Conservation (phyloP, 768 basidiomycete genomes). For the Kwoniella sp. region DNA sequence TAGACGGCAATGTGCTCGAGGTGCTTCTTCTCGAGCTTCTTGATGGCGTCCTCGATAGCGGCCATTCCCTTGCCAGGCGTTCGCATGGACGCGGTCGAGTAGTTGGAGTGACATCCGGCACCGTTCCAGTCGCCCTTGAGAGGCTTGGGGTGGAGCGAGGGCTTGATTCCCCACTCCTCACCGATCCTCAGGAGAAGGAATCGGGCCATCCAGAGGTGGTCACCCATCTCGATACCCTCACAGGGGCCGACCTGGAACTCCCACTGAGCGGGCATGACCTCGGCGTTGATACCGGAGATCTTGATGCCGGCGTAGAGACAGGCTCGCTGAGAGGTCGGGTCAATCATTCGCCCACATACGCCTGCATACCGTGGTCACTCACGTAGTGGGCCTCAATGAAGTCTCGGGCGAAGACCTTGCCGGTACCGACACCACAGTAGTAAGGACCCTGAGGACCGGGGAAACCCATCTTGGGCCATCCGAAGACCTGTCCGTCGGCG, state of each 20-base stretch:
- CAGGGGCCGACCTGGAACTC: slow-evolving; percentile 99
- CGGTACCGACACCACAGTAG: slow-evolving; percentile 99
- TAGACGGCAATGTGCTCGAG: slow-evolving; percentile 95
- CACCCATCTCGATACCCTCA: slow-evolving; percentile 95
- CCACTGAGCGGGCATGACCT: slow-evolving; percentile 99
- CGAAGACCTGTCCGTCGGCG: slow-evolving; percentile 79
- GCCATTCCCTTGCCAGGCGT: slow-evolving; percentile 84
- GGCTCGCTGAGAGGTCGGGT: slow-evolving; percentile 40
- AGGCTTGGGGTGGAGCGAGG: slow-evolving; percentile 99
- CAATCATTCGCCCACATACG: background rate
- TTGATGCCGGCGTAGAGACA: slow-evolving; percentile 92
- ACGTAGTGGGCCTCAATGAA: slow-evolving; percentile 95
- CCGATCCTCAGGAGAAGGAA: slow-evolving; percentile 93
- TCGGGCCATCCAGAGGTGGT: slow-evolving; percentile 98
- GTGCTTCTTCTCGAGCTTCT: slow-evolving; percentile 85
- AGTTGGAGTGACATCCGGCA: slow-evolving; percentile 97
- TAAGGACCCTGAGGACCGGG: slow-evolving; percentile 99
- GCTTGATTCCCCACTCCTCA: slow-evolving; percentile 94
- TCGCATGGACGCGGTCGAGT: slow-evolving; percentile 89
- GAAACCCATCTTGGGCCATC: slow-evolving; percentile 99
- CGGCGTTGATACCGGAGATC: slow-evolving; percentile 98
- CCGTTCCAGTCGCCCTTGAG: slow-evolving; percentile 98
- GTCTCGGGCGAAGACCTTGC: slow-evolving; percentile 97
- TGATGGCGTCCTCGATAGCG: slow-evolving; percentile 83
- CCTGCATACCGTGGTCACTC: slow-evolving; percentile 2